A percentile compares a stretch with the other conserved stretches of the same genome.
phyloP scores from a whole-genome alignment of 2,329 filamentous ascomycete genomes.

The Amauroascus niger region DNA sequence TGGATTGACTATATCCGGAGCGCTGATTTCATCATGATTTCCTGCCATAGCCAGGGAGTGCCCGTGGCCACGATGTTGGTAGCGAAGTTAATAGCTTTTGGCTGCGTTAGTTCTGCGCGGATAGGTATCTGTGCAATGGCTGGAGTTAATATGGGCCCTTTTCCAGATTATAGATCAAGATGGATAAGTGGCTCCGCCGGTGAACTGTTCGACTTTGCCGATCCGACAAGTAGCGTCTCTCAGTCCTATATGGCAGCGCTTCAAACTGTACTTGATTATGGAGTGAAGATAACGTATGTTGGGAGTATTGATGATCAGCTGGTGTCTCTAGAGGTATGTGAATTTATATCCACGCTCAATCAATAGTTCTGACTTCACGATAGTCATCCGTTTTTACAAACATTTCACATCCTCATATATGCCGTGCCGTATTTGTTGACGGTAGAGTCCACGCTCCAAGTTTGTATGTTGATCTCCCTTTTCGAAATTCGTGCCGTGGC shows the following conservation, averaged over 20 bases:
- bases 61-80: conserved; percentile 88
- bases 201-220: conserved; percentile 88
- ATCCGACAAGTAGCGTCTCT: conserved; percentile 70
- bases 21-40: conserved; percentile 84
- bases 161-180: conserved; percentile 80
- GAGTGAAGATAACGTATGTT: conserved; percentile 74
- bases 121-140: conserved; percentile 85
- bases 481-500: background rate
- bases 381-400: conserved; percentile 77
- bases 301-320: conserved; percentile 96
- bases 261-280: conserved; percentile 63
- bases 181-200: conserved; percentile 85
- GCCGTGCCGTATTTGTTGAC: conserved; percentile 91
- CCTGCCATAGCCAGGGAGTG: conserved; percentile 91
- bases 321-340: conserved; percentile 71
- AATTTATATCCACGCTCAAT: background rate
- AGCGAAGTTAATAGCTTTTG: conserved; percentile 83
- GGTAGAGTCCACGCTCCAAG: conserved; percentile 84
- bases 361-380: conserved; percentile 15
- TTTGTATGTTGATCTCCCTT: conserved; percentile 50
- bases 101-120: conserved; percentile 64
- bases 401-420: conserved; percentile 83
- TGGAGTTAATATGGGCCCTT: conserved; percentile 86
- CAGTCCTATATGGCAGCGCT: conserved; percentile 69
- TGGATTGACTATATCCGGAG: conserved; percentile 84